Percentiles rank a stretch among this genome's conserved stretches.
Evolutionary conservation across 345 rosid genomes (phyloP).

Genomic region (Populus euphratica): DNA sequence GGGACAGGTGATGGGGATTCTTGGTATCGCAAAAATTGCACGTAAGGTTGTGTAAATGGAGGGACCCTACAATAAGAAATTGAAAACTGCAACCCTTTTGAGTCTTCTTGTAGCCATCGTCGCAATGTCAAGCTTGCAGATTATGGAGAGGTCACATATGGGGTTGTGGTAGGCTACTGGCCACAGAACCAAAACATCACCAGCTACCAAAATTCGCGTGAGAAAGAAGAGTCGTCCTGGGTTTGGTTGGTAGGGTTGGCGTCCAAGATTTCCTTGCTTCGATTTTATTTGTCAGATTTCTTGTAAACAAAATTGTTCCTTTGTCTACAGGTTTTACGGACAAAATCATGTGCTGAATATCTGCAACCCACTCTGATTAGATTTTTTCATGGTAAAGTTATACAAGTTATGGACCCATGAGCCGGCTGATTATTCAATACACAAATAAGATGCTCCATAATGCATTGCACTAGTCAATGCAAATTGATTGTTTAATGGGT

Average conservation of each 20-base stretch:
- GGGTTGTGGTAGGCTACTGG: conserved; percentile 48
- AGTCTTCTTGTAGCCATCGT: neutral
- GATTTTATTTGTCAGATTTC: neutral
- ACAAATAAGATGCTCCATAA: neutral
- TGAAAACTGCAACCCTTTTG: neutral
- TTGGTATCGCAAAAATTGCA: neutral
- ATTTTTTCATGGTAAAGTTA: neutral
- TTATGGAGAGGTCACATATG: conserved; percentile 12
- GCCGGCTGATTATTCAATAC: neutral
- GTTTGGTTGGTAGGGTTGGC: conserved; percentile 44
- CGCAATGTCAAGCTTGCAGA: neutral
- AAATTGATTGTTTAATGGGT: neutral
- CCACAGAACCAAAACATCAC: conserved; percentile 46
- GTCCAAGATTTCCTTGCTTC: conserved; percentile 37
- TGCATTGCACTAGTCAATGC: neutral
- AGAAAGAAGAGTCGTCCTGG: neutral
- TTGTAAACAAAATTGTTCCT: neutral
- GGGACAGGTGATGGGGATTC: conserved; percentile 18
- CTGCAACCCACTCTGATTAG: neutral
- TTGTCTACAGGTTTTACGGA: neutral
- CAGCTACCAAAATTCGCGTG: conserved; percentile 33
- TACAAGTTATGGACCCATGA: neutral
- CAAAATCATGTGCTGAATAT: neutral
- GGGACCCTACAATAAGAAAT: neutral
- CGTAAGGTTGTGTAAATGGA: neutral